Evolutionary conservation across 768 basidiomycete genomes (phyloP), one percentile per base, ranked within the genome.

Genomic region (Glaciozyma martinii): DNA sequence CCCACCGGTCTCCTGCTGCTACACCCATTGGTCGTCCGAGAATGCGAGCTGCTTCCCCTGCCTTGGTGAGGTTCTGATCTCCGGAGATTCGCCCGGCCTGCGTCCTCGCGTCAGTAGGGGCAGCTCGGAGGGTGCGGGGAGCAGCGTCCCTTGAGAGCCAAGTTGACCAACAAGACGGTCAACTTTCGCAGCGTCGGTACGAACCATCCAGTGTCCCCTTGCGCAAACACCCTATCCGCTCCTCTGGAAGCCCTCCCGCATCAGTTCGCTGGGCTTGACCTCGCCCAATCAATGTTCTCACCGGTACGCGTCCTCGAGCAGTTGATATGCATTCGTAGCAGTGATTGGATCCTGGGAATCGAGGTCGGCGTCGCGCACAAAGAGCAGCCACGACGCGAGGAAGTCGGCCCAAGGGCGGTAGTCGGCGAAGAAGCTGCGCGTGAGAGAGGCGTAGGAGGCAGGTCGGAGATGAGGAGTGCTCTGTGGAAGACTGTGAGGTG

Each of bases 191-290:
- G 49, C 2, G 71, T 66, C 15, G 68, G 68, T 2, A 72, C 68
- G 59, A 72, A 72, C 62, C 62, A 71, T 0, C 66, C 73, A 19
- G 63, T 63, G 21, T 74, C 71, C 15, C 60, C 66, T 5, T 55
- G 56, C 0, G 63, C 63, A 29, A 72, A 66, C 18, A 71, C 19
- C 1, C 64, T 43, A 19, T 67, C 64, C 21, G 69, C 66, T 0
- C 61, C 47, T 23, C 70, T 71, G 55, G n/a, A n/a, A n/a, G n/a
- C n/a, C n/a, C 3, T 7, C 37, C 29, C 32, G 5, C 15, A 29
- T 52, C 50, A 52, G n/a, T 16, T 13, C 23, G 18, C 27, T 29
- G 30, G 19, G 13, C 15, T 54, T 7, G 19, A 21, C 4, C 50
- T 3, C 15, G 27, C 6, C 50, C 13, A 19, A 30, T 25, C 23